Evolutionary conservation across 1,284 basidiomycete species (phyloP).

Genomic region (Tylopilus sp.): DNA sequence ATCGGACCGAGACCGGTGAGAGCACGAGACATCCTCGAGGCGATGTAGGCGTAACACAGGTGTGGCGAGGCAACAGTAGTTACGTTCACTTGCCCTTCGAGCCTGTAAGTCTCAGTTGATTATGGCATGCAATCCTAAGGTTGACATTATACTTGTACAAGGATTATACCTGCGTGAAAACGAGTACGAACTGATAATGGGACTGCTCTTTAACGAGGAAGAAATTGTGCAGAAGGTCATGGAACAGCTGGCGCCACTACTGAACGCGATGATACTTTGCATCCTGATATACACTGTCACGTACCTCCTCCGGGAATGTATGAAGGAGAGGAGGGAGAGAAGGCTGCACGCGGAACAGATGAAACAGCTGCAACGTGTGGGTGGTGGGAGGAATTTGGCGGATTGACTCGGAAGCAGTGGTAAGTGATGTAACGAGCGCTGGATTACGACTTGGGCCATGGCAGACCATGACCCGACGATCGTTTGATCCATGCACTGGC

Average conservation of each 20-base stretch:
- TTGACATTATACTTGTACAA: background rate
- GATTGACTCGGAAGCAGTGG: constrained; percentile 3
- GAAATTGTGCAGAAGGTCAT: constrained; percentile 15
- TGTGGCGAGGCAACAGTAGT: background rate
- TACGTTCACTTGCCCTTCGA: background rate
- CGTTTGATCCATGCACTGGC: too few relatives aligned
- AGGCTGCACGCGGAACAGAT: constrained; percentile 18
- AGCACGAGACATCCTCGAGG: constrained; percentile 12
- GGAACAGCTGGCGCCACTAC: constrained; percentile 16
- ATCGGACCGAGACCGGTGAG: background rate
- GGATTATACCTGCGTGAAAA: background rate
- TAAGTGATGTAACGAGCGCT: background rate
- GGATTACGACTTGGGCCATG: background rate
- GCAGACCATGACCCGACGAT: background rate
- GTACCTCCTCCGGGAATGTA: constrained; percentile 15
- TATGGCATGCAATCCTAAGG: background rate
- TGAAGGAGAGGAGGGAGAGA: constrained; percentile 24
- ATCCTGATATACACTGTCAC: constrained; percentile 18
- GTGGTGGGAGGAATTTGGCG: background rate
- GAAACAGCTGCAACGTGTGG: constrained; percentile 13
- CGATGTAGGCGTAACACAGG: background rate
- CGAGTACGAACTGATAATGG: constrained; percentile 11
- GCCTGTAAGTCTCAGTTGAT: constrained; percentile 3
- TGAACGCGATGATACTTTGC: constrained; percentile 15
- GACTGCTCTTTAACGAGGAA: constrained; percentile 21